Base-by-base conservation (phyloP, 306 rosid genomes). In the Lathyrus aphaca region DNA sequence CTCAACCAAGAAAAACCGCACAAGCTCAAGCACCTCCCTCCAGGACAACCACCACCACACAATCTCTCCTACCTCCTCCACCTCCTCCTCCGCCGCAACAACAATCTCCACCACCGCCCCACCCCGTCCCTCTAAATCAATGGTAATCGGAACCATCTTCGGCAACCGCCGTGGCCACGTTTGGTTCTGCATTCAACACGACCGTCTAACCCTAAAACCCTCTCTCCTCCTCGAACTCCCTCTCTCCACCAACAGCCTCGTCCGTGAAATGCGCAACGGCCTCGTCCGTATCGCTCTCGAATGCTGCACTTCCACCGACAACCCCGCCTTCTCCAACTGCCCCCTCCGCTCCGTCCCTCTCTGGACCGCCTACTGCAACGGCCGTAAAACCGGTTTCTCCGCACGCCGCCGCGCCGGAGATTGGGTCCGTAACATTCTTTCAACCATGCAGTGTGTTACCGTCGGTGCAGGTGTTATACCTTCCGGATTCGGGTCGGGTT, bases 391-490 rank as follows among this genome's bases (percentile, higher is more conserved):
- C 29, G 95, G 95, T 21, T 88, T 86, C 80, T 95, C 97, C 0
- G 81, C 87, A 0, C 82, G 75, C 44, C 78, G 96, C 15, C 85
- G 80, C 2, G 68, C 87, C 35, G 80, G 78, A 1, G 91, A 91
- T 0, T 49, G 75, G 14, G 83, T 89, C 62, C 81, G 87, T 11
- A 62, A 58, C 17, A 79, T 94, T 46, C 85, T 94, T 27, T 80
- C 76, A 69, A 86, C 86, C n/a, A 91, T 91, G 97, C 85, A 83
- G 54, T 88, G 96, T 55, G 89, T 88, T 1, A 80, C 95, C 14
- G 97, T 91, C 14, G 97, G 97, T 0, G 97, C 97, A 4, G 97
- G 96, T 0, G 97, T 89, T 5, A 62, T 94, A 0, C 96, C 97
- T 1, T 18, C 88, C 4, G 82, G 82, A 10, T 79, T 74, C 66